These are phyloP conservation scores for Cupressus sempervirens DNA, from an alignment of 75 land plant species.

Conservation along the genomic window DNA sequence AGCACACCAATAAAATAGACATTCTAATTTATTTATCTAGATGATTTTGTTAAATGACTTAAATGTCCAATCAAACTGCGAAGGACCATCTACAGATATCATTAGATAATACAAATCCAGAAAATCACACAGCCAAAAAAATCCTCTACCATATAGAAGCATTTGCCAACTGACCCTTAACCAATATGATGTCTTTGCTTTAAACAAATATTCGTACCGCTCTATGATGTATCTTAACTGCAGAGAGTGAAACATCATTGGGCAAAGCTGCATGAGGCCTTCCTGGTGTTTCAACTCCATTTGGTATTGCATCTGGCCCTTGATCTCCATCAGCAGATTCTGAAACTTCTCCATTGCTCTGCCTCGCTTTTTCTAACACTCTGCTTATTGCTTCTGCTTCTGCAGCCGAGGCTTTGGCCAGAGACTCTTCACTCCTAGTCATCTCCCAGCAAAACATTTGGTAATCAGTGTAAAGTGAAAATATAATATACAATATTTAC, in stretches of 20 bases:
- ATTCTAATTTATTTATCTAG: not conserved
- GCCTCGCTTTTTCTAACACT: slow-evolving; percentile 33
- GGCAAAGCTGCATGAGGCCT: not conserved
- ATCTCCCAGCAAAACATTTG: slow-evolving; percentile 9
- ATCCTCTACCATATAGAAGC: not conserved
- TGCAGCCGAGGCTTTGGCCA: slow-evolving; percentile 52
- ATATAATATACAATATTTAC: not conserved
- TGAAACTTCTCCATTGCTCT: slow-evolving; percentile 20
- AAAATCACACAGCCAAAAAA: not conserved
- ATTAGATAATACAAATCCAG: not conserved
- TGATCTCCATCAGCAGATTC: slow-evolving; percentile 29
- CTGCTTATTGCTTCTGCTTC: slow-evolving; percentile 53
- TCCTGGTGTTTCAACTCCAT: slow-evolving; percentile 18
- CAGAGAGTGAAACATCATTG: slow-evolving; percentile 4
- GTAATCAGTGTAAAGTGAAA: not conserved
- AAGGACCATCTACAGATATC: not conserved
- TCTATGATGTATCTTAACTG: slow-evolving; percentile 50
- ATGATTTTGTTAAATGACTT: not conserved
- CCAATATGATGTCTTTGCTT: not conserved
- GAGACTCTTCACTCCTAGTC: slow-evolving; percentile 39
- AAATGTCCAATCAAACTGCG: not conserved
- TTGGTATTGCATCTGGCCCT: slow-evolving; percentile 27
- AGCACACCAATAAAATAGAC: slow-evolving; percentile 7
- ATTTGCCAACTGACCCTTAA: not conserved
- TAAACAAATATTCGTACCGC: slow-evolving; percentile 30